Base-by-base conservation (phyloP, 768 basidiomycete genomes). In the Lentinus tigrinus region DNA sequence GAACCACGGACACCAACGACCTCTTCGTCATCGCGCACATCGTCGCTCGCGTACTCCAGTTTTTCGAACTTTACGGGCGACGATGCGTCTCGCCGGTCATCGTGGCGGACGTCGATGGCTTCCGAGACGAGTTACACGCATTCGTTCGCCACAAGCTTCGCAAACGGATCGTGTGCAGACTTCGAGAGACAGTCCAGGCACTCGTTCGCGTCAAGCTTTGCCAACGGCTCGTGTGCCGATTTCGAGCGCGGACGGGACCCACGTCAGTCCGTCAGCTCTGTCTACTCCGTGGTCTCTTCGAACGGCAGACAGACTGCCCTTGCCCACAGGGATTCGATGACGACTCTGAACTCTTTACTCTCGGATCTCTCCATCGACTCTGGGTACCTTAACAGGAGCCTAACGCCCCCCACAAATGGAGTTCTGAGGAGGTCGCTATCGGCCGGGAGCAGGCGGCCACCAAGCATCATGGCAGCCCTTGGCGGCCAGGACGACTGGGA, bases 351-450 rank as follows among this genome's bases (percentile, higher is more conserved):
- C 52, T 72, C 71, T 28, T 39, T 71, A 52, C 54, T 71, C 37
- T 70, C 71, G 10, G 60, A 67, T 34, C 47, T 62, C 21, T 71
- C 71, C 19, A 68, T 71, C 26, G 71, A 73, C 54, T 69, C 67
- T 13, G 52, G 55, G 26, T 63, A 70, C 10, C 58, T 70, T 5
- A 68, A 70, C 16, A 47, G 57, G 36, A 62, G 62, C 46, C 27
- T 56, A 36, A 61, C 62, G 16, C 54, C 64, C 8, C 63, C 64
- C 3, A 55, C 50, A 3, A 56, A 62, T 46, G 56, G 50, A 14
- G 63, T 31, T 10, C 54, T 64, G 31, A 56, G 61, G 26, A 61
- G 67, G 21, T 67, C 65, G 24, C 44, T 64, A 11, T 70, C 67
- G 0, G 55, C 62, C 0, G 63, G 65, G 1, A 61, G 67, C 46